A percentile compares a stretch with the other conserved stretches of the same genome.
phyloP scores from a whole-genome alignment of 495 filamentous ascomycete genomes.

The Evernia prunastri region DNA sequence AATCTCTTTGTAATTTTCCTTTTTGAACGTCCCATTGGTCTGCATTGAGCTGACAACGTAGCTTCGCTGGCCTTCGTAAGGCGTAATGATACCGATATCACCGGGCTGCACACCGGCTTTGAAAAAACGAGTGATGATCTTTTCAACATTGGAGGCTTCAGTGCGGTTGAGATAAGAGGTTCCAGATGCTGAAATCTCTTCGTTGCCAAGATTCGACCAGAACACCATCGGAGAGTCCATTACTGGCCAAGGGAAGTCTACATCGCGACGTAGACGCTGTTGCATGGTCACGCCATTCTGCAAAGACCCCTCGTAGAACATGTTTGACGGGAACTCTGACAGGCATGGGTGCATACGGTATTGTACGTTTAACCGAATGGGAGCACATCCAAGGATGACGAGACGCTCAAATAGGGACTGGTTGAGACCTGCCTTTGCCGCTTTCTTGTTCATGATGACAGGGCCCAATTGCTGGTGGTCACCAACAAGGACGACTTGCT shows the following conservation, averaged over 20 bases:
- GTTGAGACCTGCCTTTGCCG: conserved; percentile 93
- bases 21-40: conserved; percentile 91
- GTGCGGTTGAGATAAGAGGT: conserved; percentile 98
- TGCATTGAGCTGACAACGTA: conserved; percentile 99
- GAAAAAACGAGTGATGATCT: conserved; percentile 97
- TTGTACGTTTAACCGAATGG: conserved; percentile 92
- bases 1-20: conserved; percentile 98
- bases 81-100: conserved; percentile 96
- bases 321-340: conserved; percentile 97
- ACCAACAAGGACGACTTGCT: conserved; percentile 95
- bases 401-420: conserved; percentile 96
- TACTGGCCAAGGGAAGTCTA: conserved; percentile 98
- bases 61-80: conserved; percentile 96
- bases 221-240: conserved; percentile 98
- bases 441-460: conserved; percentile 99
- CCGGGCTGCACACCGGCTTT: conserved; percentile 91
- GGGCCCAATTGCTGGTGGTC: conserved; percentile 98
- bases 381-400: conserved; percentile 84
- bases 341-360: conserved; percentile 99
- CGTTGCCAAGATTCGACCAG: conserved; percentile 96
- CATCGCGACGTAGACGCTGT: conserved; percentile 81
- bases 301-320: conserved; percentile 98
- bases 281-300: conserved; percentile 94
- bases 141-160: conserved; percentile 94
- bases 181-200: conserved; percentile 95